Evolutionary conservation across 2,329 filamentous ascomycete genomes (phyloP), one percentile per base, ranked within the genome.

Genomic region (Aureobasidium musti): DNA sequence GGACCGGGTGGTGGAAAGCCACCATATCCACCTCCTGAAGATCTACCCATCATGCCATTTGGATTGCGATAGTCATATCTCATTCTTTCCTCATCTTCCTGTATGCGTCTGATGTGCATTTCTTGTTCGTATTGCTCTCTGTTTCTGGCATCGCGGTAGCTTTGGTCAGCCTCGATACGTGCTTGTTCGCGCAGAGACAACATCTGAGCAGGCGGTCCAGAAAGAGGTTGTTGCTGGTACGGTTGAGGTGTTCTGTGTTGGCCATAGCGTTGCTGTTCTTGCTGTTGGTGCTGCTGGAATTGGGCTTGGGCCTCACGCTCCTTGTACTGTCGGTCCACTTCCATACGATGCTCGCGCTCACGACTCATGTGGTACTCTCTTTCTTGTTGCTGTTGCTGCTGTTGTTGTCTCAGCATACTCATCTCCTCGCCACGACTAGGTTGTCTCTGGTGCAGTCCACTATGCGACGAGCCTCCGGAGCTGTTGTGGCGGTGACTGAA

Each of bases 401-500:
- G 57, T 26, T 61, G 57, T 61, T 61, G 57, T 49, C 57, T 49
- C 43, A 61, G 13, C 43, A 61, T 61, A 6, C 19, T 19, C 26
- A 67, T 68, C 33, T 61, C 70, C 21, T 76, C 74, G 4, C 74
- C 73, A 21, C 72, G 72, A 54, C 69, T 72, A 13, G 70, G 60
- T n/a, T 67, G 68, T 37, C 72, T 72, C 26, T 72, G 73, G 47
- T 75, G 72, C 47, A 72, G 63, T 14, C 64, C 50, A 1, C 67
- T 63, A 43, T 71, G 70, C 11, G 67, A 63, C 3, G 61, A 53
- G 6, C 71, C 72, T 35, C 68, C 66, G 2, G 74, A 75, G 19
- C 61, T 69, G 28, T 74, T 74, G 68, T 76, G 75, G 6, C 73
- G 68, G 39, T 76, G 75, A 37, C 74, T 72, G 17, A 69, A 69